phyloP scores from a whole-genome alignment of 805 yeast species.

The Vanderwaltozyma tropicalis region DNA sequence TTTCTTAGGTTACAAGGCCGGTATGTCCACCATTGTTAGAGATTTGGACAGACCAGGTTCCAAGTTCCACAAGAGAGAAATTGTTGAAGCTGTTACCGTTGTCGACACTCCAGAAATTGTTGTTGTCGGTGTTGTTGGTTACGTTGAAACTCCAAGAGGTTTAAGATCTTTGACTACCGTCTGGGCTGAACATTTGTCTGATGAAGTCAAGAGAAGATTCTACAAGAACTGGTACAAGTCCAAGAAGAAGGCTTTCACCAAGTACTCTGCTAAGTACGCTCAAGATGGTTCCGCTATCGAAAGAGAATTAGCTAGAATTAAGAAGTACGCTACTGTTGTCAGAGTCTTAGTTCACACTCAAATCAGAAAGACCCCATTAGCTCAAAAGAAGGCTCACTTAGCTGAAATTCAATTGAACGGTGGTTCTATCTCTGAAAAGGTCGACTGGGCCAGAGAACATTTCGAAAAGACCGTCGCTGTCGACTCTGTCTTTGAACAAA shows the following conservation, averaged over 20 bases:
- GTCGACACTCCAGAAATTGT: slow-evolving; percentile 99
- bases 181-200: slow-evolving; percentile 99
- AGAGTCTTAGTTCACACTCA: slow-evolving; percentile 99
- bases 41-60: slow-evolving; percentile 99
- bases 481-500: slow-evolving; percentile 94
- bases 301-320: slow-evolving; percentile 96
- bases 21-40: slow-evolving; percentile 99
- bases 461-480: slow-evolving; percentile 97
- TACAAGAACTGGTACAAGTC: slow-evolving; percentile 99
- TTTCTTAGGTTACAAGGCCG: slow-evolving; percentile 99
- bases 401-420: slow-evolving; percentile 99
- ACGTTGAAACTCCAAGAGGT: slow-evolving; percentile 99
- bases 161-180: slow-evolving; percentile 98
- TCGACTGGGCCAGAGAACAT: slow-evolving; percentile 97
- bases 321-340: slow-evolving; percentile 95
- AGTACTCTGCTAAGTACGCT: slow-evolving; percentile 97
- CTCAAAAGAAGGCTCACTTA: slow-evolving; percentile 99
- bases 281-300: slow-evolving; percentile 79
- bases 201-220: slow-evolving; percentile 99
- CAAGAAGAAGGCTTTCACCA: slow-evolving; percentile 99
- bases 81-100: slow-evolving; percentile 98
- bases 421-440: slow-evolving; percentile 96
- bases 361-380: slow-evolving; percentile 96
- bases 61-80: slow-evolving; percentile 99
- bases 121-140: slow-evolving; percentile 99